Evolutionary conservation across 2,329 filamentous ascomycete species (phyloP).

Genomic region (Onygenales sp.): DNA sequence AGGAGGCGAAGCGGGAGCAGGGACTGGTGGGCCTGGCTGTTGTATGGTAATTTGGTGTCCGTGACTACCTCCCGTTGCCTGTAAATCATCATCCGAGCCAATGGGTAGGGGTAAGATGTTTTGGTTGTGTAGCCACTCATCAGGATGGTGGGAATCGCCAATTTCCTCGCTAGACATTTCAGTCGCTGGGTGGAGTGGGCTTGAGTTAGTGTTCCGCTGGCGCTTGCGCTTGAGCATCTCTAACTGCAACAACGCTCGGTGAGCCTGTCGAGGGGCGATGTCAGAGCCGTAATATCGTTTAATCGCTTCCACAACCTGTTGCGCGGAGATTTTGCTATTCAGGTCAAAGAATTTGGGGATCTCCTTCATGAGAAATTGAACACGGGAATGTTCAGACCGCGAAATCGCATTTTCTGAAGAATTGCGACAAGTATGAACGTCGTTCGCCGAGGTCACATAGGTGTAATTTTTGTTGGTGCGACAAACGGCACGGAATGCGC

Average conservation of each 20-base stretch:
- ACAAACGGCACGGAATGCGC: slow-evolving; percentile 31
- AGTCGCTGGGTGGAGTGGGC: not conserved
- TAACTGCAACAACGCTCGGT: slow-evolving; percentile 27
- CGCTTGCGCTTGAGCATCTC: slow-evolving; percentile 19
- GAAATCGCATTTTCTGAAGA: slow-evolving; percentile 25
- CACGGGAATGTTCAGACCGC: slow-evolving; percentile 31
- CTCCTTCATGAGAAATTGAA: slow-evolving; percentile 28
- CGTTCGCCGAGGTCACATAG: slow-evolving; percentile 31
- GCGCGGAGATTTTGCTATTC: slow-evolving; percentile 25
- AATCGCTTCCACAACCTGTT: slow-evolving; percentile 31
- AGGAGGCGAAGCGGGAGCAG: not conserved
- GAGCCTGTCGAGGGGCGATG: slow-evolving; percentile 30
- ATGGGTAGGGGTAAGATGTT: not conserved
- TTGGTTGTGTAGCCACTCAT: not conserved
- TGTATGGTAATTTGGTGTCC: not conserved
- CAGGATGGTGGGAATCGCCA: not conserved
- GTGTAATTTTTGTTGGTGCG: slow-evolving; percentile 32
- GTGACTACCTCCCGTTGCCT: not conserved
- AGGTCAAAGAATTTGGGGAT: slow-evolving; percentile 33
- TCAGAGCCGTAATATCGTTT: slow-evolving; percentile 33
- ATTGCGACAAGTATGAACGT: slow-evolving; percentile 28
- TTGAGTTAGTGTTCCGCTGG: not conserved
- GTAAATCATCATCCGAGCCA: not conserved
- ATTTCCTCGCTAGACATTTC: not conserved
- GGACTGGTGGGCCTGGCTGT: not conserved